A percentile compares a stretch with the other conserved stretches of the same genome.
phyloP scores from a whole-genome alignment of 805 yeast genomes.

The Saccharomycopsis sp. region DNA sequence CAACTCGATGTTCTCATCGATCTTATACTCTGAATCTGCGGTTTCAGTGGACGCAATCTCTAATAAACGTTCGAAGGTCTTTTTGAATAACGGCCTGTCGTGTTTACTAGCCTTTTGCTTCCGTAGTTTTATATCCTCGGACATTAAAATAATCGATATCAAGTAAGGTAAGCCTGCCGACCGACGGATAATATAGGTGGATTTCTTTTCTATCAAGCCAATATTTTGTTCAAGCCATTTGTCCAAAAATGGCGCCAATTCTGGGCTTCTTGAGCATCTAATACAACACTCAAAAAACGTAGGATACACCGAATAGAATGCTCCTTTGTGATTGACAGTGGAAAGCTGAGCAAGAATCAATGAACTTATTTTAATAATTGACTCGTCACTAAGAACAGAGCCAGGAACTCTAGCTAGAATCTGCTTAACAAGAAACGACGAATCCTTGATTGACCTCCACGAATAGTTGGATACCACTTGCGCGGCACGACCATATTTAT shows the following conservation, averaged over 20 bases:
- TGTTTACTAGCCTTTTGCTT: slow-evolving; percentile 22
- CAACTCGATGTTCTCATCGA: slow-evolving; percentile 52
- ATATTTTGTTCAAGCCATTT: slow-evolving; percentile 59
- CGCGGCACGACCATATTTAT: slow-evolving; percentile 25
- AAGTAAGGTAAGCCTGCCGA: slow-evolving; percentile 89
- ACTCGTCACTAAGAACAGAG: slow-evolving; percentile 21
- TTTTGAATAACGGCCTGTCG: slow-evolving; percentile 35
- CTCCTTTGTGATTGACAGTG: slow-evolving; percentile 81
- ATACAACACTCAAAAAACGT: slow-evolving; percentile 62
- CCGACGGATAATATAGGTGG: slow-evolving; percentile 75
- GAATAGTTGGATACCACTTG: slow-evolving; percentile 57
- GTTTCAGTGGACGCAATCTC: slow-evolving; percentile 49
- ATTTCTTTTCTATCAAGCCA: slow-evolving; percentile 42
- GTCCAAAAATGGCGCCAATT: slow-evolving; percentile 36
- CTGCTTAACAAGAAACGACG: slow-evolving; percentile 47
- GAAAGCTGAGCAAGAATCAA: slow-evolving; percentile 61
- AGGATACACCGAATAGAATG: slow-evolving; percentile 83
- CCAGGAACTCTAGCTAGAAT: slow-evolving; percentile 33
- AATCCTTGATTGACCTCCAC: slow-evolving; percentile 81
- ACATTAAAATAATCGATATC: slow-evolving; percentile 64
- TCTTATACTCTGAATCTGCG: slow-evolving; percentile 35
- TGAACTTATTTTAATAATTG: slow-evolving; percentile 38
- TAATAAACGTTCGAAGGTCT: slow-evolving; percentile 47
- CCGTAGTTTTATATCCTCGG: slow-evolving; percentile 28
- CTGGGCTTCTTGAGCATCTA: slow-evolving; percentile 35